Percentiles rank a stretch among this genome's conserved stretches.
These are phyloP conservation scores for Colletotrichum australisinense DNA, from an alignment of 2,329 filamentous ascomycete species.

Conservation along the genomic window DNA sequence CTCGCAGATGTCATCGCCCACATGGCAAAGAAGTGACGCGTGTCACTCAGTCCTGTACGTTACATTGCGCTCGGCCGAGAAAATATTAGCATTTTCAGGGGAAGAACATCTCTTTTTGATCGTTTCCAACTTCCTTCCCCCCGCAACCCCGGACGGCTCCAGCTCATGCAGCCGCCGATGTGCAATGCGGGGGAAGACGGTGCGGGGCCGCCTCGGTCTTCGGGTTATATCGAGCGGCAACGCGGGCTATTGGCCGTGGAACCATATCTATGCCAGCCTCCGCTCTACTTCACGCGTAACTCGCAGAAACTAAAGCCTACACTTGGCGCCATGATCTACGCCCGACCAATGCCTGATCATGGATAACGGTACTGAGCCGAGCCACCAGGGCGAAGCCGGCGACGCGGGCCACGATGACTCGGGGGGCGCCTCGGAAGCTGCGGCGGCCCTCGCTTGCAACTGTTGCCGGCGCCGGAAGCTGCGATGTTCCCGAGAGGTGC, in stretches of 20 bases:
- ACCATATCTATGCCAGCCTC: slow-evolving; percentile 1
- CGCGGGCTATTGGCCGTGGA: background rate
- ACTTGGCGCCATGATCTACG: too few relatives aligned
- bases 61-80: background rate
- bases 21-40: background rate
- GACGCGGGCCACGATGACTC: slow-evolving; percentile 38
- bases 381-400: slow-evolving; percentile 39
- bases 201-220: background rate
- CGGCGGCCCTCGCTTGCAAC: slow-evolving; percentile 41
- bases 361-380: background rate
- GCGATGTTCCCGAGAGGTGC: slow-evolving; percentile 47
- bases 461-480: slow-evolving; percentile 47
- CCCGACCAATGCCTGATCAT: background rate
- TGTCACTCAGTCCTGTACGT: background rate
- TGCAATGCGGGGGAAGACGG: background rate
- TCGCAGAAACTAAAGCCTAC: background rate
- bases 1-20: too few relatives aligned
- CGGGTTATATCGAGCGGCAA: background rate
- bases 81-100: background rate
- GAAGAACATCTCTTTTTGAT: background rate
- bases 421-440: slow-evolving; percentile 59
- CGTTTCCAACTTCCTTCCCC: background rate
- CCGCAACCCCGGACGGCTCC: background rate
- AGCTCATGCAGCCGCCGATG: background rate
- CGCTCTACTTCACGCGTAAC: background rate